phyloP scores from a whole-genome alignment of 805 yeast genomes.

The Priceomyces castillae region DNA sequence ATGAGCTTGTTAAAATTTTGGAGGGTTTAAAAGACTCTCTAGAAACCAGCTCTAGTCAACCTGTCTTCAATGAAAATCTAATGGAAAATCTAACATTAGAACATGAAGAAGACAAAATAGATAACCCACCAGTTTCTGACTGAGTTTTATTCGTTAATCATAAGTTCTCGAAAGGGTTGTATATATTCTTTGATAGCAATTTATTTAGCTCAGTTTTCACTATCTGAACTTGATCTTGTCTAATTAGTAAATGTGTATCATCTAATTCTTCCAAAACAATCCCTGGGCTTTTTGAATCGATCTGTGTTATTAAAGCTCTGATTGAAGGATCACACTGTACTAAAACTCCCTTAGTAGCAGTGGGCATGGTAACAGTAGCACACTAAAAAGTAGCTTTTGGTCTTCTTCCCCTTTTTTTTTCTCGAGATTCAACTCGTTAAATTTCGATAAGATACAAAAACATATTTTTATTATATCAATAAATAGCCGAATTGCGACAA shows the following conservation, averaged over 20 bases:
- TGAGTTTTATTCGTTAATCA: constrained; percentile 18
- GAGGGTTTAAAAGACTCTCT: constrained; percentile 30
- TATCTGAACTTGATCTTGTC: constrained; percentile 68
- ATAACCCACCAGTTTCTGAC: not conserved
- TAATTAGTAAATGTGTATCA: constrained; percentile 84
- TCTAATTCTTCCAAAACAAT: constrained; percentile 76
- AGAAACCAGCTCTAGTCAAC: constrained; percentile 16
- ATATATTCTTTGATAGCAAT: constrained; percentile 77
- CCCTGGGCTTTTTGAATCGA: constrained; percentile 74
- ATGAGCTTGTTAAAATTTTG: constrained; percentile 52
- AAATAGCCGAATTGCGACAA: not conserved
- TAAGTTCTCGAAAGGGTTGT: constrained; percentile 78
- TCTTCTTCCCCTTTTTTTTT: no score
- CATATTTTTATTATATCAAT: not conserved
- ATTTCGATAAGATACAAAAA: no score
- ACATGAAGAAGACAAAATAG: not conserved
- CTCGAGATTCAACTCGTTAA: no score
- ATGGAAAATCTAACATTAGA: constrained; percentile 14
- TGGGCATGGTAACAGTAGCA: constrained; percentile 27
- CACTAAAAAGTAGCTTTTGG: no score
- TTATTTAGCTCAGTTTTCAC: constrained; percentile 76
- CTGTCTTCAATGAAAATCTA: constrained; percentile 26
- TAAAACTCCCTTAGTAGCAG: constrained; percentile 43
- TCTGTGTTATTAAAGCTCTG: constrained; percentile 76
- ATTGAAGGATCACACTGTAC: constrained; percentile 85